Conservation (phyloP, 1,284 basidiomycete genomes). For the Fomitopsis pinicola region DNA sequence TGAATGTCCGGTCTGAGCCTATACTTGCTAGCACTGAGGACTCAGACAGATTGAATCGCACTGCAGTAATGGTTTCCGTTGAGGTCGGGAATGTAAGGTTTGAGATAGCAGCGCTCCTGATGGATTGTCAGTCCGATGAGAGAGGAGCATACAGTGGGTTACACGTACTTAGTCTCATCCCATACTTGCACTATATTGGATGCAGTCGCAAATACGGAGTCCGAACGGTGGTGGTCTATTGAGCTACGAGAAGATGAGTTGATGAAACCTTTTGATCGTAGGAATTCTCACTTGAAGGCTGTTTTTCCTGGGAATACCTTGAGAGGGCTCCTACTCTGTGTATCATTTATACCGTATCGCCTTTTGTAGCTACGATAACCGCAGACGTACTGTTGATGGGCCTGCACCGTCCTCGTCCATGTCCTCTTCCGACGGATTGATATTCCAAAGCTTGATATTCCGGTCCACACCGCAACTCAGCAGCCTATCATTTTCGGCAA, state of each 20-base stretch:
- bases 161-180: slow-evolving; percentile 87
- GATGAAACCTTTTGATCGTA: slow-evolving; percentile 5
- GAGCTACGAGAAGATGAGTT: slow-evolving; percentile 46
- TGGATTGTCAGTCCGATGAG: not conserved
- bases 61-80: slow-evolving; percentile 81
- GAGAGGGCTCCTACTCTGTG: slow-evolving; percentile 51
- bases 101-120: slow-evolving; percentile 70
- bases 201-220: slow-evolving; percentile 90
- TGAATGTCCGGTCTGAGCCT: slow-evolving; percentile 93
- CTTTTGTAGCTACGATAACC: not conserved
- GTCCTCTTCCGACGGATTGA: slow-evolving; percentile 22
- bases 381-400: slow-evolving; percentile 28
- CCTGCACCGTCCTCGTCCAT: slow-evolving; percentile 28
- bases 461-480: slow-evolving; percentile 92
- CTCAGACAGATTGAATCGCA: slow-evolving; percentile 94
- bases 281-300: slow-evolving; percentile 72
- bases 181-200: slow-evolving; percentile 94
- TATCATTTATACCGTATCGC: not conserved
- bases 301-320: slow-evolving; percentile 79
- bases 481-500: slow-evolving; percentile 63
- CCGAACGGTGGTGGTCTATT: slow-evolving; percentile 90
- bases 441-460: slow-evolving; percentile 89
- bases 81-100: slow-evolving; percentile 82
- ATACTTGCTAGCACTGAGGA: slow-evolving; percentile 90
- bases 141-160: not conserved